These are phyloP conservation scores for Lipomyces starkeyi DNA, from an alignment of 805 yeast species.

Conservation along the genomic window DNA sequence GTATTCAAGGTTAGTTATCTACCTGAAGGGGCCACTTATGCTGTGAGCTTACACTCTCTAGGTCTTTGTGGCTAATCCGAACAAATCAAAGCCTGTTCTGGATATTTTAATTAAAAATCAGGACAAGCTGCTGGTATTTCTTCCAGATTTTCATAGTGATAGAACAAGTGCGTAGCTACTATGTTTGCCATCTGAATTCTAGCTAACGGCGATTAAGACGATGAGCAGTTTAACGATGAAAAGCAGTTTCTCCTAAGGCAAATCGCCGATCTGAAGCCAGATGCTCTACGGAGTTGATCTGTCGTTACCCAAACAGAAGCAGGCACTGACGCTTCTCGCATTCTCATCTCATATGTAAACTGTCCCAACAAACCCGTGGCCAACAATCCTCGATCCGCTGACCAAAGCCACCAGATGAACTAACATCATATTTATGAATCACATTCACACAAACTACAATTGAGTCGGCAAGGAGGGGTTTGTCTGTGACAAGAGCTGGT, in stretches of 20 bases:
- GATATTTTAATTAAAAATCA: slow-evolving; percentile 87
- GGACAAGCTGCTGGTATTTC: slow-evolving; percentile 71
- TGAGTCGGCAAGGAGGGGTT: neutral
- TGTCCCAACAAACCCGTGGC: no score
- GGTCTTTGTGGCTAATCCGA: slow-evolving; percentile 93
- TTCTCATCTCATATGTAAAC: neutral
- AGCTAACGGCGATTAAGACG: slow-evolving; percentile 41
- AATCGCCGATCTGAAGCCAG: slow-evolving; percentile 53
- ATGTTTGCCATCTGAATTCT: neutral
- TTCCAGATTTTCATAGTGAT: slow-evolving; percentile 66
- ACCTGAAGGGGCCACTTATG: neutral
- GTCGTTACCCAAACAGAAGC: neutral
- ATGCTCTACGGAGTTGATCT: slow-evolving; percentile 1
- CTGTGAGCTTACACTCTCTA: neutral
- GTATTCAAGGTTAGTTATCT: slow-evolving; percentile 68
- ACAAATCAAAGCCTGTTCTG: slow-evolving; percentile 75
- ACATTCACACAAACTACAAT: neutral
- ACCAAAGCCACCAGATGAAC: neutral
- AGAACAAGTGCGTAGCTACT: slow-evolving; percentile 47
- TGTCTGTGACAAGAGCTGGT: neutral
- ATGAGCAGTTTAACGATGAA: slow-evolving; percentile 73
- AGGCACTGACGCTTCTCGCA: neutral
- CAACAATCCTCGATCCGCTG: neutral
- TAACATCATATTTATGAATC: neutral
- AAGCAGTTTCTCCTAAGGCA: slow-evolving; percentile 78